Evolutionary conservation across 257 asterid species (phyloP), one percentile per base, ranked within the genome.

Genomic region (Vinca minor): DNA sequence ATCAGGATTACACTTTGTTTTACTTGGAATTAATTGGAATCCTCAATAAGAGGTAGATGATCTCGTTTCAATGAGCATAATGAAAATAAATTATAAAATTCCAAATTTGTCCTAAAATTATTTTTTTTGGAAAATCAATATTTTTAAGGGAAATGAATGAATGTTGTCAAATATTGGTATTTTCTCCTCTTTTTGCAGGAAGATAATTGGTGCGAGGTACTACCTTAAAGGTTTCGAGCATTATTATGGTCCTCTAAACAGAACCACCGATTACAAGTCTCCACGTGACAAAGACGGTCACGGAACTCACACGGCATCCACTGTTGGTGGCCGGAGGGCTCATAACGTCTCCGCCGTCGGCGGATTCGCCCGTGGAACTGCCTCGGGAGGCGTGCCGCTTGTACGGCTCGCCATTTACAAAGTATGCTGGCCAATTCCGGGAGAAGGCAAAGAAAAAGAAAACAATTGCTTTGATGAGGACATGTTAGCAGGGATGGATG

Each of bases 201-300:
- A 89, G 50, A 41, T 92, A 20, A 82, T 92, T 32, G 98, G 98
- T 8, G 98, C 96, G 8, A 78, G 96, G 52, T 87, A 82, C 77
- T 92, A 87, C 74, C 68, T 89, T 64, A 87, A 82, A 76, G 96
- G 91, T 20, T 87, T 83, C 69, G 87, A 89, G 67, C 66, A 71
- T 20, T 56, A 64, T 77, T 87, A 82, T 21, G 96, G 98, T 29
- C 74, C 85, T 7, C 79, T 89, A 3, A 87, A 92, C 73, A 67
- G 72, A 58, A 77, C 87, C 2, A 34, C 80, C 9, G 98, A 92
- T 63, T 82, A 47, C 68, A 74, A 12, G 54, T 92, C 98, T 38
- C 95, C 96, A 0, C 88, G 98, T 0, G 98, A 92, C 85, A 80
- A 35, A 70, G 98, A 89, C 65, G 98, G 98, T 5, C 98, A 92